Base-by-base conservation (phyloP, 2,329 filamentous ascomycete genomes). In the Simplicillium sp. region DNA sequence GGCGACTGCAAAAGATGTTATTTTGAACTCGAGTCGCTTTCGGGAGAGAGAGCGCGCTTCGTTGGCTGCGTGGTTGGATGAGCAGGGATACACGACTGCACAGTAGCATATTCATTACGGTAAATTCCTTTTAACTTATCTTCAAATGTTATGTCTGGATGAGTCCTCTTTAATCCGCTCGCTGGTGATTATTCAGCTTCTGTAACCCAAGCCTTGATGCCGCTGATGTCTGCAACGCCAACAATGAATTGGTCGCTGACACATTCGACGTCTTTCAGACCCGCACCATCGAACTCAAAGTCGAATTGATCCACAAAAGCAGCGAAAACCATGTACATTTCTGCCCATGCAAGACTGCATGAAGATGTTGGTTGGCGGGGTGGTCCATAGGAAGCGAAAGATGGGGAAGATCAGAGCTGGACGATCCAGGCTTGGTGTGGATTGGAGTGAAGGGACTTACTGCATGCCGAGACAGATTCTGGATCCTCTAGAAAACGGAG, bases 1-100 rank as follows among this genome's bases (percentile, higher is more conserved):
- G 39, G 82, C 83, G 48, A 87, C 94, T 49, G 82, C 89, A 46
- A 81, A 81, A 58, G 92, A 97, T 59, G 16, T 25, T 16, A 39
- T 39, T 12, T 2, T 36, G 28, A 42, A 33, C n/a, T 18, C 29
- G 28, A 34, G 20, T 13, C 40, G 41, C 3, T 42, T 36, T 9
- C 28, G 41, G 7, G 28, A 29, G 41, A 29, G 41, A 12, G 41
- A 42, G 37, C 28, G 41, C 2, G 36, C 13, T 5, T 29, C 41
- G 13, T 14, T 42, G 20, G 36, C 33, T 15, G n/a, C 33, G 1
- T 42, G 37, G 41, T 11, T 42, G 28, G 33, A 14, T 12, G 33
- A 36, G 32, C 20, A 42, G 6, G 41, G 37, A 14, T 36, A 39
- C 11, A 36, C 36, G 29, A 8, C 20, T 9, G 20, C 20, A 25